Conservation (phyloP, 768 basidiomycete genomes). For the Pisolithus albus region DNA sequence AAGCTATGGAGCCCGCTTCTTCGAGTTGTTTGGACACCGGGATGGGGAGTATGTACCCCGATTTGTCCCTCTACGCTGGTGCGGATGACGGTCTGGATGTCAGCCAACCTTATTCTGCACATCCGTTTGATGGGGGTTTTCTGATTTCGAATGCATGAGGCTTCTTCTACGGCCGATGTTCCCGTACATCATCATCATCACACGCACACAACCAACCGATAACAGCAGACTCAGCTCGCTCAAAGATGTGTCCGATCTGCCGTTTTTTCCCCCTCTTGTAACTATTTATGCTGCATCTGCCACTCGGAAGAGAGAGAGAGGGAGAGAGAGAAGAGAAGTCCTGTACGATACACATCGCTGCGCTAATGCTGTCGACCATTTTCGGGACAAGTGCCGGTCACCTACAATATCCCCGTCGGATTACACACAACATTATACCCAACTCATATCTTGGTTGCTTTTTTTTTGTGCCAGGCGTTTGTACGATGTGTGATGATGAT, state of each 20-base stretch:
- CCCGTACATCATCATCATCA: slow-evolving; percentile 13
- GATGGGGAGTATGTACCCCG: slow-evolving; percentile 19
- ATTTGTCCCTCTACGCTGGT: slow-evolving; percentile 23
- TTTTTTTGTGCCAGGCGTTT: too few species aligned
- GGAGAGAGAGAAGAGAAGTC: too few species aligned
- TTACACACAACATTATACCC: too few species aligned
- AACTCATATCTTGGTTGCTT: too few species aligned
- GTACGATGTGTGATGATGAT: too few species aligned
- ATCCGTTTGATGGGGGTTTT: slow-evolving; percentile 17
- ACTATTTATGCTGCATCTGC: background rate
- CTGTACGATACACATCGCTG: too few species aligned
- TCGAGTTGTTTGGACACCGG: slow-evolving; percentile 1
- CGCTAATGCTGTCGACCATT: too few species aligned
- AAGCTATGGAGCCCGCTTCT: background rate
- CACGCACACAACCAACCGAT: slow-evolving; percentile 7
- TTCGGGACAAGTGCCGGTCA: too few species aligned
- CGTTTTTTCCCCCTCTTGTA: background rate
- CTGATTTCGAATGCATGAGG: slow-evolving; percentile 20
- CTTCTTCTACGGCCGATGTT: background rate
- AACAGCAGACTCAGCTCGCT: slow-evolving; percentile 6
- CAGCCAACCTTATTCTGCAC: slow-evolving; percentile 14
- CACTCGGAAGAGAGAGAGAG: too few species aligned
- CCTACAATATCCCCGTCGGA: too few species aligned
- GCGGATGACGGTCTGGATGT: slow-evolving; percentile 12
- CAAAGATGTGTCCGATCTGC: background rate